Evolutionary conservation across 345 rosid species (phyloP), one percentile per base, ranked within the genome.

Genomic region (Brassica juncea): DNA sequence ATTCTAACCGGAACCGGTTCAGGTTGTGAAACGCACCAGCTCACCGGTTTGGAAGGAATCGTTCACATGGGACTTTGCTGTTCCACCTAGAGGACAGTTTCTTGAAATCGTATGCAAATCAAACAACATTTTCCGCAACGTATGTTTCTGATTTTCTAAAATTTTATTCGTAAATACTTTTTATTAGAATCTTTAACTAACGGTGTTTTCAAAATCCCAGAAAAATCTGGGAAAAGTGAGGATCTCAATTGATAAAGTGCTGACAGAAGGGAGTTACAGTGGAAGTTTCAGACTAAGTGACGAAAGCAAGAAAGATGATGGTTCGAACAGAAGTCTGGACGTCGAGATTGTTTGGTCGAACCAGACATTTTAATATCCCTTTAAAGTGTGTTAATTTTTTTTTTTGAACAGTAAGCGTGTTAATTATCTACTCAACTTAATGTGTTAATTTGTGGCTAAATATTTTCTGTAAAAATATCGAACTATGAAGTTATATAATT

Each of bases 11-110:
- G 69, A 15, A 19, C 37, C 11, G 49, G 74, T 35, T 80, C 80
- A 92, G 97, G 94, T 94, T 27, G 89, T 89, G 75, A 90, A 81
- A 89, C 90, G 89, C 75, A 87, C 84, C 58, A 86, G 62, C 66
- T 85, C 88, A 72, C 98, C 97, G 15, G 98, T 92, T 75, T 92
- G 97, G 98, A 84, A 90, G 28, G 97, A 92, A 87, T 89, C 88
- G 14, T 94, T 94, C 75, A 89, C 94, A 23, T 94, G 97, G 98
- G 90, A 88, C 31, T 94, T 94, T 67, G 90, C 84, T 83, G 86
- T 89, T 58, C 91, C 97, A 25, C 98, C 98, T 0, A 92, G 88
- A 77, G 93, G 98, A 68, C 96, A 87, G 49, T 88, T 89, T 75
- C 97, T 94, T 28, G 95, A 92, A 81, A 90, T 94, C 66, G 80